Conservation (phyloP, 2,329 filamentous ascomycete genomes). For the Fusarium redolens region DNA sequence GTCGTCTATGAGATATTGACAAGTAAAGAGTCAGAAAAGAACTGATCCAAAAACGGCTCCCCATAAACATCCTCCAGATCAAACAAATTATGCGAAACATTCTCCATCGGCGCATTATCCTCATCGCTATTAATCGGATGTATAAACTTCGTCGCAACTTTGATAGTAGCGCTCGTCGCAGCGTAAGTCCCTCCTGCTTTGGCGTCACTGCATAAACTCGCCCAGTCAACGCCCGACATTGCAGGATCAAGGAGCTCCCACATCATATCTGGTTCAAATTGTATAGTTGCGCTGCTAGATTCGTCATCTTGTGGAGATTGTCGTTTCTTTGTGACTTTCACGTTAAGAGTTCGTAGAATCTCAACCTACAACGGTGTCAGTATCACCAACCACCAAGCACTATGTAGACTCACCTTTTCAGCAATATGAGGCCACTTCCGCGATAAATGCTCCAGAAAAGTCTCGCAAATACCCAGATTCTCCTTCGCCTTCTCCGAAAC, state of each 20-base stretch:
- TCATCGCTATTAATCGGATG: slow-evolving; percentile 28
- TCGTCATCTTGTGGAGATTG: not conserved
- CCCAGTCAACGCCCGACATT: slow-evolving; percentile 1
- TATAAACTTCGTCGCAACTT: slow-evolving; percentile 41
- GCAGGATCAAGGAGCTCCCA: slow-evolving; percentile 39
- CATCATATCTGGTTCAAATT: slow-evolving; percentile 39
- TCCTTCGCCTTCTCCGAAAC: slow-evolving; percentile 35
- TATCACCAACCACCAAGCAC: fast-evolving
- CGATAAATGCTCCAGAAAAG: slow-evolving; percentile 7
- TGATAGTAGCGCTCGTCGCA: slow-evolving; percentile 33
- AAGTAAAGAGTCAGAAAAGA: slow-evolving; percentile 38
- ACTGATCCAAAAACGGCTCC: slow-evolving; percentile 38
- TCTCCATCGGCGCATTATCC: not conserved
- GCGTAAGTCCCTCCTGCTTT: not conserved
- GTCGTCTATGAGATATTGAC: slow-evolving; percentile 20
- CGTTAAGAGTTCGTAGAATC: slow-evolving; percentile 28
- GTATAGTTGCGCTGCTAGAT: slow-evolving; percentile 4
- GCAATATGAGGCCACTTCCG: slow-evolving; percentile 37
- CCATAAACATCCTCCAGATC: slow-evolving; percentile 32
- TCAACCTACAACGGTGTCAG: not conserved
- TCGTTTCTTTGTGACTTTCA: slow-evolving; percentile 15
- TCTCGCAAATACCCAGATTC: slow-evolving; percentile 31
- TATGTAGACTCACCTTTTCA: slow-evolving; percentile 20
- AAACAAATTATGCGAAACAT: slow-evolving; percentile 10
- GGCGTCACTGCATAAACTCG: not conserved